Conservation (phyloP, 345 rosid species). For the Populus deltoides region DNA sequence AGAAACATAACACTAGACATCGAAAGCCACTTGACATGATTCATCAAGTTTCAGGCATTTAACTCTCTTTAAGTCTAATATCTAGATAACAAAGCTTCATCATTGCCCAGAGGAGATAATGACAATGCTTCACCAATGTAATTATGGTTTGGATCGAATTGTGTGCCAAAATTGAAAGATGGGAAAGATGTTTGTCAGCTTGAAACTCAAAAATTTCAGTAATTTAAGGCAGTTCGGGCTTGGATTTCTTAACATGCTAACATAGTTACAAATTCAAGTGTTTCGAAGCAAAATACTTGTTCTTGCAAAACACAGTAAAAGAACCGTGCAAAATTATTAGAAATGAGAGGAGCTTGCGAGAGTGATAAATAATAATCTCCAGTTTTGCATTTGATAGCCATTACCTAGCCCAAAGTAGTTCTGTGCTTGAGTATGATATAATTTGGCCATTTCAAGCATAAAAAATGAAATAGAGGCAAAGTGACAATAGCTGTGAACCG, state of each 20-base stretch:
- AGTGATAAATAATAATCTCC: too few species aligned
- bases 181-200: neutral
- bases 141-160: conserved; percentile 14
- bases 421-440: neutral
- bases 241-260: neutral
- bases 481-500: neutral
- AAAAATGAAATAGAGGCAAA: too few species aligned
- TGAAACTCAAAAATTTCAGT: neutral
- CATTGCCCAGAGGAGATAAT: conserved; percentile 3
- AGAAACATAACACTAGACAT: too few species aligned
- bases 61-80: neutral
- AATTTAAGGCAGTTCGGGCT: neutral
- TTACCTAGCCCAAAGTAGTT: too few species aligned
- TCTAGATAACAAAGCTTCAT: neutral
- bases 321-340: too few species aligned
- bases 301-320: too few species aligned
- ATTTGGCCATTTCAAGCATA: neutral
- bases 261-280: too few species aligned
- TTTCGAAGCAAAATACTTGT: too few species aligned
- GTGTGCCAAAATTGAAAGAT: conserved; percentile 20
- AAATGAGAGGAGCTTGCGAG: too few species aligned
- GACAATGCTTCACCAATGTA: neutral
- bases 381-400: too few species aligned
- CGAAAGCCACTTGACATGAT: too few species aligned
- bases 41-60: neutral